Percentiles rank a stretch among this genome's conserved stretches.
Evolutionary conservation across 1,284 basidiomycete genomes (phyloP).

Genomic region (Cystobasidiaceae sp.): DNA sequence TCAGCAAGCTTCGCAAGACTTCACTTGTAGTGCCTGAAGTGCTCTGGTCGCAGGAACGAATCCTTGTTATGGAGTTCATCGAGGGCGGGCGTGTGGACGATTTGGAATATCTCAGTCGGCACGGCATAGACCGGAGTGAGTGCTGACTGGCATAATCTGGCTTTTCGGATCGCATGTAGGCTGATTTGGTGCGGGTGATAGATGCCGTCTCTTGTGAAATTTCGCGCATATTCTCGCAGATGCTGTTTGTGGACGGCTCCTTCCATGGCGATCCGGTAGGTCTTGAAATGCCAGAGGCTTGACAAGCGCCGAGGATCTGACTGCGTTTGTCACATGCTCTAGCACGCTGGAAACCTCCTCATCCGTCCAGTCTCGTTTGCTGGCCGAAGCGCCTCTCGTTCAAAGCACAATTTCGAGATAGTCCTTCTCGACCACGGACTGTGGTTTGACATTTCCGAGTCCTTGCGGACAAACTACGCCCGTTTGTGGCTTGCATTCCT

Average conservation of each 20-base stretch:
- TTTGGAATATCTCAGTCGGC: slow-evolving; percentile 70
- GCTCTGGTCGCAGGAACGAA: slow-evolving; percentile 72
- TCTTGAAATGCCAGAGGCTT: neutral
- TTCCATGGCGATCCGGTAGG: slow-evolving; percentile 60
- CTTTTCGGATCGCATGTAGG: neutral
- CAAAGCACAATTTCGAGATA: slow-evolving; percentile 90
- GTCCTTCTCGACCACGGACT: slow-evolving; percentile 85
- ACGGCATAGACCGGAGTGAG: slow-evolving; percentile 83
- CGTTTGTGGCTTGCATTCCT: slow-evolving; percentile 79
- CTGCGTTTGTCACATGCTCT: neutral
- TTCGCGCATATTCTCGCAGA: slow-evolving; percentile 72
- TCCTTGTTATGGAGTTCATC: slow-evolving; percentile 85
- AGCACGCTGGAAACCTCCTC: slow-evolving; percentile 69
- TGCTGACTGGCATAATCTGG: too few relatives aligned
- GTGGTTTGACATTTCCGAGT: slow-evolving; percentile 80
- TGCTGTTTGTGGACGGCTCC: slow-evolving; percentile 92
- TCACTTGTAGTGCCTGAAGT: slow-evolving; percentile 86
- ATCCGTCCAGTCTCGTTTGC: slow-evolving; percentile 61
- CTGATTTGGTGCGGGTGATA: neutral
- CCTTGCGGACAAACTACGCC: slow-evolving; percentile 62
- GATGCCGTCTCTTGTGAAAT: slow-evolving; percentile 41
- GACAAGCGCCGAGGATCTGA: neutral
- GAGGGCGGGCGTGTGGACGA: slow-evolving; percentile 87
- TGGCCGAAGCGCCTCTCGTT: slow-evolving; percentile 55
- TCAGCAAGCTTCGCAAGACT: slow-evolving; percentile 61